Conservation (phyloP, 352 stramenopile genomes). For the Phytophthora lateralis region DNA sequence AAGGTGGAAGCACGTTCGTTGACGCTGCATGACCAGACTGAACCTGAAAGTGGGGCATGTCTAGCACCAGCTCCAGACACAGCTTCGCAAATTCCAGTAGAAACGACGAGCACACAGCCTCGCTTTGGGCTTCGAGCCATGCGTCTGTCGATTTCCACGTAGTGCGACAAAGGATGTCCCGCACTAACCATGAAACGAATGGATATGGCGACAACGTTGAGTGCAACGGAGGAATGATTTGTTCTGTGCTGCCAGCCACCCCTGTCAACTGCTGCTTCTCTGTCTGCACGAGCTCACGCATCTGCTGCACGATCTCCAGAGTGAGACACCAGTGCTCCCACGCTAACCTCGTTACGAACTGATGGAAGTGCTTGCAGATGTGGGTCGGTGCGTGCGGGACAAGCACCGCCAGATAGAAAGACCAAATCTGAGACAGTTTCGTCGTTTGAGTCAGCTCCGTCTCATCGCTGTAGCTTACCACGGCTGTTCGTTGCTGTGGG, state of each 20-base stretch:
- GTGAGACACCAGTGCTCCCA: conserved; percentile 88
- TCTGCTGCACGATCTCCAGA: conserved; percentile 83
- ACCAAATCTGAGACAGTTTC: conserved; percentile 84
- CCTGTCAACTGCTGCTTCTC: conserved; percentile 64
- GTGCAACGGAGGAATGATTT: conserved; percentile 30
- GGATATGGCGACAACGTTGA: conserved; percentile 67
- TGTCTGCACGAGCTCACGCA: conserved; percentile 72
- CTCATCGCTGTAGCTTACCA: conserved; percentile 8
- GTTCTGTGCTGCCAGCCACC: conserved; percentile 10
- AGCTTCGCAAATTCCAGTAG: conserved; percentile 75
- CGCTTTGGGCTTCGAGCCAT: conserved; percentile 64
- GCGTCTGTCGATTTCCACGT: conserved; percentile 80
- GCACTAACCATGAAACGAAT: conserved; percentile 86
- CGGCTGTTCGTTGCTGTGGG: background rate
- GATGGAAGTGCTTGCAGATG: conserved; percentile 83
- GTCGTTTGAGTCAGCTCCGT: conserved; percentile 33
- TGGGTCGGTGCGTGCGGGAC: conserved; percentile 75
- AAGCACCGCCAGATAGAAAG: conserved; percentile 76
- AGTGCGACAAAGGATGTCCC: conserved; percentile 79
- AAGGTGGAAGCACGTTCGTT: conserved; percentile 75
- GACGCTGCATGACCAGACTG: conserved; percentile 51
- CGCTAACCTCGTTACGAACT: conserved; percentile 77
- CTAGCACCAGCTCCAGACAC: conserved; percentile 76
- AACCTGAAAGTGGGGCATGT: conserved; percentile 74
- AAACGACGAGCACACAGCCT: conserved; percentile 68